Percentiles rank a stretch among this genome's conserved stretches.
Conservation (phyloP, 2,329 filamentous ascomycete genomes). For the Huntiella abstrusa region DNA sequence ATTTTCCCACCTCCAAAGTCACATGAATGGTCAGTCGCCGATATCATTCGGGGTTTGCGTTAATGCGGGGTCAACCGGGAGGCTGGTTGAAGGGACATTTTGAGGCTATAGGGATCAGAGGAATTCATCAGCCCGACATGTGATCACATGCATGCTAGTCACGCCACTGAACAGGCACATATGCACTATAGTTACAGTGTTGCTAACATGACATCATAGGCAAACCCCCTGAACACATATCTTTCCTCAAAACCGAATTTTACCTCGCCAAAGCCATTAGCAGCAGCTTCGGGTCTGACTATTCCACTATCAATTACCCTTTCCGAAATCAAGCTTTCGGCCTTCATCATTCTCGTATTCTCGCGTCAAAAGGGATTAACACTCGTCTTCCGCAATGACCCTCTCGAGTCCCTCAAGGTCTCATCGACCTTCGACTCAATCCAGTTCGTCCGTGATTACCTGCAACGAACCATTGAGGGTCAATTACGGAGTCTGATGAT, state of each 20-base stretch:
- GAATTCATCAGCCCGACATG: no score
- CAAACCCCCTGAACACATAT: constrained; percentile 92
- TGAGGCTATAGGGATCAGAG: no score
- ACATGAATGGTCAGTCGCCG: no score
- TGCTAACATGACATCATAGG: constrained; percentile 38
- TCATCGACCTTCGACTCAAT: constrained; percentile 98
- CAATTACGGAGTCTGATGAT: constrained; percentile 89
- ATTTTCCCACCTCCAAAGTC: no score
- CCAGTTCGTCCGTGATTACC: constrained; percentile 89
- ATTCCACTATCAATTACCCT: constrained; percentile 96
- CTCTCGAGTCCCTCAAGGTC: constrained; percentile 91
- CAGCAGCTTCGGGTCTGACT: constrained; percentile 77
- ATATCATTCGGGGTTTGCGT: no score
- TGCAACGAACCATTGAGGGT: constrained; percentile 88
- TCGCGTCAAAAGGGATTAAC: constrained; percentile 94
- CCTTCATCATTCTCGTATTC: constrained; percentile 94
- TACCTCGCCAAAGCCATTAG: constrained; percentile 79
- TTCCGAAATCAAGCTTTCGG: constrained; percentile 86
- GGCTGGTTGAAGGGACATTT: no score
- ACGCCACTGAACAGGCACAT: not conserved
- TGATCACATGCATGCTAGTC: no score
- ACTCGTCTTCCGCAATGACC: constrained; percentile 93
- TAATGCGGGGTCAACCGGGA: no score
- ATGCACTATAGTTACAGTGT: no score
- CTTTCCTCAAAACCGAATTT: constrained; percentile 80